Evolutionary conservation across 257 asterid species (phyloP), one percentile per base, ranked within the genome.

Genomic region (Euphrasia confusa): DNA sequence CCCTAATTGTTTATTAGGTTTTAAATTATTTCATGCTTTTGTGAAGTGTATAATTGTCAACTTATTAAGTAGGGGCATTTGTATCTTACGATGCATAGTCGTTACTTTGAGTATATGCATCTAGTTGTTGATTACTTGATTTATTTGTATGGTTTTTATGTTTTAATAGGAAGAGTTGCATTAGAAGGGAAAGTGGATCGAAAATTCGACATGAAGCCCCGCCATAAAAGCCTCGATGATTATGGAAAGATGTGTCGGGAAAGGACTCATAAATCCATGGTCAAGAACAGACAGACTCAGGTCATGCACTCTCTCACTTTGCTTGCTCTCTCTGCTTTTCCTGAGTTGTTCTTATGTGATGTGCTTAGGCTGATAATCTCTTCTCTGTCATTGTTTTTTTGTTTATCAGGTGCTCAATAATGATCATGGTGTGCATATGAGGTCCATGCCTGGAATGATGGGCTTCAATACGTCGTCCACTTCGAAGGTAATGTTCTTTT

Each of bases 171-270:
- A 50, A 72, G 68, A 53, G 62, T 73, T 48, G 83, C 88, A 47
- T 15, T 66, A 68, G 97, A 93, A 82, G 99, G 99, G 56, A 93
- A 82, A 76, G 95, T 91, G 58, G 96, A 88, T 61, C 90, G 86
- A 61, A 88, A 91, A 74, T 91, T 91, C 81, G 98, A 91, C 74
- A 79, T 91, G 95, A 88, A 87, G 73, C 98, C 96, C 26, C 90
- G 80, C 66, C 82, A 83, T 58, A 72, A 33, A 18, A 78, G 76
- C 75, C 72, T 76, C 28, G 87, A 80, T 50, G 87, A 83, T 45
- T 92, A 92, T 74, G 68, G 93, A 61, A 84, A 77, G 70, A 69
- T 92, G 89, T 92, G 97, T 45, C 84, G 97, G 69, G 99, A 92
- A 68, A 89, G 99, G 74, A 92, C 99, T 57, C 86, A 83, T 63